phyloP scores from a whole-genome alignment of 331 rosid species.

The Saraca asoca region DNA sequence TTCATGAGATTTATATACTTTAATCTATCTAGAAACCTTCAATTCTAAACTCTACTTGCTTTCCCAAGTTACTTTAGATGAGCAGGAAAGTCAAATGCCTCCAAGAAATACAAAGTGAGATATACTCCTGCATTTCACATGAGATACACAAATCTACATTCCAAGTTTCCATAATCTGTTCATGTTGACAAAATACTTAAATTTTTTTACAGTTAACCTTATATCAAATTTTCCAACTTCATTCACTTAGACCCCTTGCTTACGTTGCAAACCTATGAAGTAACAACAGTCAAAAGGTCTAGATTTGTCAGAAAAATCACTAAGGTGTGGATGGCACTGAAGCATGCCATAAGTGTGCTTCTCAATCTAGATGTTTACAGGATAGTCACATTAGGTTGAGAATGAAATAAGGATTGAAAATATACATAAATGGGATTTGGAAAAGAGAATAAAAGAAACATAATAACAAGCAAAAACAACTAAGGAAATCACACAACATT shows the following conservation, averaged over 20 bases:
- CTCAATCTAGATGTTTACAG: neutral
- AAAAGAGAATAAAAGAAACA: no score
- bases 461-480: no score
- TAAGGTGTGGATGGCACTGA: slow-evolving; percentile 14
- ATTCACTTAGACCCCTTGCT: neutral
- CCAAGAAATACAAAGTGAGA: neutral
- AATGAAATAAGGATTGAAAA: no score
- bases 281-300: neutral
- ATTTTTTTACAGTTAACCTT: neutral
- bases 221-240: neutral
- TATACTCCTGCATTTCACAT: neutral
- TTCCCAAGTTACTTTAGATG: slow-evolving; percentile 59
- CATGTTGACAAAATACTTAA: neutral
- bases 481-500: no score
- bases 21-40: slow-evolving; percentile 57
- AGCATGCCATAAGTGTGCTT: neutral
- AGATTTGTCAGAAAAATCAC: neutral
- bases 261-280: neutral
- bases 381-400: no score
- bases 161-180: neutral
- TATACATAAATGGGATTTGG: no score
- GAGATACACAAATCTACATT: neutral
- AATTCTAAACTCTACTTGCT: slow-evolving; percentile 55
- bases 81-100: neutral
- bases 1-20: slow-evolving; percentile 48